Conservation (phyloP, 2,329 filamentous ascomycete genomes). For the Fusarium sp. region DNA sequence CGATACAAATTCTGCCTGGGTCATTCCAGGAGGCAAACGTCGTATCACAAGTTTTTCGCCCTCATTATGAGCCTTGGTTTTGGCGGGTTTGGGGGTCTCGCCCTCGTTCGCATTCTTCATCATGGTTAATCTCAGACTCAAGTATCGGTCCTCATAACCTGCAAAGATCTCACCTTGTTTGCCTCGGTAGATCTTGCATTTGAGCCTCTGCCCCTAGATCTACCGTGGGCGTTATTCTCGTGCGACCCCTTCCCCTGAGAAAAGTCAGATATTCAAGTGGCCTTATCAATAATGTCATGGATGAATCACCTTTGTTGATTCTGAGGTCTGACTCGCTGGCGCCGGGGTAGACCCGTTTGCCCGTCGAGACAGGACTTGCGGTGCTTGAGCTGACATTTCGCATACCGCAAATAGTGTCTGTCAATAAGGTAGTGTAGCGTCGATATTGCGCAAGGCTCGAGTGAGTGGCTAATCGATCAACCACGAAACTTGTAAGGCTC, state of each 20-base stretch:
- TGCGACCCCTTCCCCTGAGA: constrained; percentile 44
- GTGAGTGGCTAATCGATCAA: constrained; percentile 24
- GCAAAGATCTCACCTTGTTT: constrained; percentile 47
- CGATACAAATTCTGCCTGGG: constrained; percentile 80
- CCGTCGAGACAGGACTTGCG: constrained; percentile 56
- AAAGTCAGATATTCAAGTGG: constrained; percentile 42
- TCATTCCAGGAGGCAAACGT: constrained; percentile 88
- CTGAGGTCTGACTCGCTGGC: constrained; percentile 47
- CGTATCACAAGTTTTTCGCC: constrained; percentile 89
- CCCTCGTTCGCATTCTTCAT: constrained; percentile 48
- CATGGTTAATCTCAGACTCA: constrained; percentile 34
- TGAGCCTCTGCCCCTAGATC: constrained; percentile 48
- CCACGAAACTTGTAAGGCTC: constrained; percentile 43
- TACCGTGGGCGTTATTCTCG: constrained; percentile 43
- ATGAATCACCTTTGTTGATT: constrained; percentile 50
- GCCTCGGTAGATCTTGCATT: constrained; percentile 50
- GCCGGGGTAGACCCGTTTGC: constrained; percentile 52
- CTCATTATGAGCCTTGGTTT: constrained; percentile 54
- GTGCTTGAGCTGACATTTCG: constrained; percentile 56
- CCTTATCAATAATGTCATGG: constrained; percentile 15
- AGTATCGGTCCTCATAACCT: constrained; percentile 7
- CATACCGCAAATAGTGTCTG: constrained; percentile 49
- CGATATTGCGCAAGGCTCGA: constrained; percentile 34
- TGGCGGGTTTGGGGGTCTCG: constrained; percentile 51
- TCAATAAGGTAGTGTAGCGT: constrained; percentile 33